Percentiles rank a stretch among this genome's conserved stretches.
These are phyloP conservation scores for Eucalyptus polybractea DNA, from an alignment of 345 rosid genomes.

Conservation along the genomic window DNA sequence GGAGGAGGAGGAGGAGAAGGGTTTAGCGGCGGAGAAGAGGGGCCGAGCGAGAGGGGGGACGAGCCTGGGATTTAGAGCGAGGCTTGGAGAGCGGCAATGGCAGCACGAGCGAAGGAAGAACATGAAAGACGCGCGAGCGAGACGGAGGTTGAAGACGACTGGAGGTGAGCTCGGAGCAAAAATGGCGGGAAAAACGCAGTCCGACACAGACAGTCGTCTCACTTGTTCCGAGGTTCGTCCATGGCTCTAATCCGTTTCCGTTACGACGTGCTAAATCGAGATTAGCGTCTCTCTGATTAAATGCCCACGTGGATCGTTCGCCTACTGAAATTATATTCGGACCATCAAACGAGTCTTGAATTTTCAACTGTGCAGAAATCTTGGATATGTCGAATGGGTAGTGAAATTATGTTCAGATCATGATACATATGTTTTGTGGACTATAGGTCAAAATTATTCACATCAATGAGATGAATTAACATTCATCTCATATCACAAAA, in stretches of 20 bases:
- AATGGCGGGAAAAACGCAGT: not conserved
- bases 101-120: not conserved
- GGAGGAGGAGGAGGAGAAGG: not conserved
- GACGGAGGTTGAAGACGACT: not conserved
- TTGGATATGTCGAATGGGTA: not conserved
- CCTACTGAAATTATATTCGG: not conserved
- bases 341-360: accelerated
- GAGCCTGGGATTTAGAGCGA: not conserved
- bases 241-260: not conserved
- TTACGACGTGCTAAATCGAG: not conserved
- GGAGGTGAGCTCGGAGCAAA: not conserved
- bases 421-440: accelerated
- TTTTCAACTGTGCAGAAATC: accelerated
- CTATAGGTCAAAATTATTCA: not conserved
- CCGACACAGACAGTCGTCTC: not conserved
- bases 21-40: slow-evolving; percentile 1
- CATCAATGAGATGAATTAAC: accelerated
- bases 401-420: too few relatives aligned
- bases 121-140: not conserved
- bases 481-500: accelerated
- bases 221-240: not conserved
- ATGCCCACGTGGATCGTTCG: not conserved
- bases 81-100: not conserved
- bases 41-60: not conserved
- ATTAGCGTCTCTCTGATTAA: not conserved